Evolutionary conservation across 2,329 filamentous ascomycete genomes (phyloP), one percentile per base, ranked within the genome.

Genomic region (Byssochlamys sp.): DNA sequence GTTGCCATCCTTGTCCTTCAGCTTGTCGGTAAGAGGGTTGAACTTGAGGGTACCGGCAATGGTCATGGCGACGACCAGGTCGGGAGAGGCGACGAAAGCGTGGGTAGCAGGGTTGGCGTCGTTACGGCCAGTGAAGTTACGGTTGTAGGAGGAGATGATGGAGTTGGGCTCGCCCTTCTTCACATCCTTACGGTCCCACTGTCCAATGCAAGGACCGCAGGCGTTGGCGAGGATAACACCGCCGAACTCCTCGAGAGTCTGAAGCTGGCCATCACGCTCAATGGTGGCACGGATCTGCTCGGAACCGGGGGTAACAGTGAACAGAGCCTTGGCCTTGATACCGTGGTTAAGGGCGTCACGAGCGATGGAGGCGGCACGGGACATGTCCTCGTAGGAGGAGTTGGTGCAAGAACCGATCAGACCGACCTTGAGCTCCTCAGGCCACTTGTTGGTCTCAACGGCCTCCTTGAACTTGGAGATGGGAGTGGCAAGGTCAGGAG

Each of bases 361-460:
- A 63, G 90, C 92, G 73, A 97, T 96, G 61, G 89, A 91, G 61
- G 91, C 91, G 65, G 88, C 90, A 65, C 94, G 90, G 68, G 86
- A 88, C 92, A 97, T 97, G 72, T 97, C 94, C 80, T 88, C 84
- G 70, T 88, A 88, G 2, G 84, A 87, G 53, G 84, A 87, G 85
- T 99, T 99, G 69, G 94, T 99, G 89, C 94, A 99, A 69, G 91
- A 96, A 66, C 94, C 94, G 70, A 99, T 97, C 58, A 99, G 81
- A 72, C 92, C 92, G 65, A 95, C 94, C 81, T 96, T 96, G 70
- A 99, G 83, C 73, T 96, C 91, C 77, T 94, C 87, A 24, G 94
- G 94, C 94, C 94, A 99, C 76, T 87, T 85, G 80, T 99, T 96
- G 70, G 87, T 85, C 81, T 95, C 91, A 70, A 92, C 92, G 65